Evolutionary conservation across 257 asterid species (phyloP).

Genomic region (Solanum arcanum): DNA sequence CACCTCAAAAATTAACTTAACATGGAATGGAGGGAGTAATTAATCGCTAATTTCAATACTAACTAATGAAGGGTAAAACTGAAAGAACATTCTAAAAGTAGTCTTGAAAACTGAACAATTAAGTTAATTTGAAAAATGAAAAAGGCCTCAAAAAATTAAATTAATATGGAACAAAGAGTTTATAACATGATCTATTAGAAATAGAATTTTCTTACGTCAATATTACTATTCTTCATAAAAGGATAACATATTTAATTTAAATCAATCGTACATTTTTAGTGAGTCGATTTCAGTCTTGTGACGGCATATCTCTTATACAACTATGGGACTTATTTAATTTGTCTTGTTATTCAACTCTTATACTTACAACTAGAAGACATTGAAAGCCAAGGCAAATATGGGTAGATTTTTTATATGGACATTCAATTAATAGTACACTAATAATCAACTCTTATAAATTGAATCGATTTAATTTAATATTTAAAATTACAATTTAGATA

Average conservation of each 20-base stretch:
- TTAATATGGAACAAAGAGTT: accelerated
- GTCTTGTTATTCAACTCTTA: neutral
- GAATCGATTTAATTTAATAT: neutral
- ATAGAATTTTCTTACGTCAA: neutral
- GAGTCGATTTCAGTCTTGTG: neutral
- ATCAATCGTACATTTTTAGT: neutral
- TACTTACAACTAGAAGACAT: neutral
- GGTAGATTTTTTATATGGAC: neutral
- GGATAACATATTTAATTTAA: neutral
- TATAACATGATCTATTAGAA: neutral
- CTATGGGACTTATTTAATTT: neutral
- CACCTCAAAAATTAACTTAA: too few relatives aligned
- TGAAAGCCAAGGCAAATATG: neutral
- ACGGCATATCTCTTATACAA: neutral
- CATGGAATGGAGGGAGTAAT: too few relatives aligned
- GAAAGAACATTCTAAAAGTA: too few relatives aligned
- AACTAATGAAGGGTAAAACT: too few relatives aligned
- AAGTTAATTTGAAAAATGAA: too few relatives aligned
- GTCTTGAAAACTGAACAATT: too few relatives aligned
- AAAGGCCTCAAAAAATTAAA: too few relatives aligned
- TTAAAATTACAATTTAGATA: neutral
- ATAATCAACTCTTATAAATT: too few relatives aligned
- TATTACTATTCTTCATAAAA: neutral
- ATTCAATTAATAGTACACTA: neutral
- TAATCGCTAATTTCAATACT: too few relatives aligned